Base-by-base conservation (phyloP, 768 basidiomycete genomes). In the Lactarius hengduanensis region DNA sequence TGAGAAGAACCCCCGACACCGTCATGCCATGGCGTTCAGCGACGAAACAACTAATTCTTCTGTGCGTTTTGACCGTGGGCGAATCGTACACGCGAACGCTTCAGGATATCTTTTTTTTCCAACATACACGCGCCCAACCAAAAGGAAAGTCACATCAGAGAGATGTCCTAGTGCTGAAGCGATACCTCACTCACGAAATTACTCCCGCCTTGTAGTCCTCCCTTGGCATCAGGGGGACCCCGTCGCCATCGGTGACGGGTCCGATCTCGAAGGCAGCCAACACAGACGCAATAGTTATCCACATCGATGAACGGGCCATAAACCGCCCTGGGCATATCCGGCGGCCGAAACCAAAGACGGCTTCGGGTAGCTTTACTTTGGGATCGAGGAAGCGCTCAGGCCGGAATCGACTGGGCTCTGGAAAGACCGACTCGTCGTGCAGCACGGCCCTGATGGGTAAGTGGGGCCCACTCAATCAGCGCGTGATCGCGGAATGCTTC, bases 61-160 rank as follows among this genome's bases (percentile, higher is more conserved):
- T 28, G 65, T 57, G 4, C 34, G 57, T 15, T 56, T 30, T 26
- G 66, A 70, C 5, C 74, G 67, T 20, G 73, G 69, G 34, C 61
- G 64, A 53, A 75, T 74, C 16, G 30, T 26, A 57, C 74, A 75
- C 11, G 58, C 63, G 62, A 75, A 75, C 28, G 68, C 60, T 30
- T 65, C 69, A 16, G 73, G 67, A 50, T 70, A 64, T 28, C 71
- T 72, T 26, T 60, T 45, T 26, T 41, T 50, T 5, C 4, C 11
- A 55, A 55, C 26, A 30, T 30, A 13, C 18, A 18, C 55, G 32
- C 18, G 15, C 38, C 10, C n/a, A 10, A 58, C 8, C 57, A 22
- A 9, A 4, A 11, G 36, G 11, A 40, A 18, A 5, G 10, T 62
- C 54, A 38, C 5, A 59, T 57, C 34, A 57, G 28, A 32, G 16